Conservation (phyloP, 495 filamentous ascomycete genomes). For the Tuber magnatum region DNA sequence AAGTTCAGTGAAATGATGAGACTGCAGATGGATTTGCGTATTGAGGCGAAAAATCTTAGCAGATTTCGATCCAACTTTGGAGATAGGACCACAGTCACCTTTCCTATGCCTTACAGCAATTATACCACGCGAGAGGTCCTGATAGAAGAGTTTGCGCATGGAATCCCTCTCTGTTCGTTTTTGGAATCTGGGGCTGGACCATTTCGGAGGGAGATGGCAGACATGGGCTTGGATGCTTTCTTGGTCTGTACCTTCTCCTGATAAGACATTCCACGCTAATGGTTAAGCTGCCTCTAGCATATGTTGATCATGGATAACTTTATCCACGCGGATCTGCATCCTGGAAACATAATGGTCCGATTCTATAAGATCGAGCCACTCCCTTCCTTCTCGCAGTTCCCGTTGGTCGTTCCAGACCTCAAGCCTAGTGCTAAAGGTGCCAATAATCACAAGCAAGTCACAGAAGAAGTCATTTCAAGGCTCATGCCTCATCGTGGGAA, state of each 20-base stretch:
- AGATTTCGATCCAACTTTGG: conserved; percentile 89
- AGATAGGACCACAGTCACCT: conserved; percentile 83
- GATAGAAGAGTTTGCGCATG: conserved; percentile 92
- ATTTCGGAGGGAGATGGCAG: conserved; percentile 88
- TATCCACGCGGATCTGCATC: conserved; percentile 95
- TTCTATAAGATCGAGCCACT: conserved; percentile 82
- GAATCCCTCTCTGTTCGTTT: conserved; percentile 84
- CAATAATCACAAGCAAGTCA: conserved; percentile 62
- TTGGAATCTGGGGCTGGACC: conserved; percentile 83
- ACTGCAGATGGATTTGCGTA: conserved; percentile 87
- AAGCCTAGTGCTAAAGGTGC: conserved; percentile 44
- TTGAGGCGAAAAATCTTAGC: conserved; percentile 83
- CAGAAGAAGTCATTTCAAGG: conserved; percentile 72
- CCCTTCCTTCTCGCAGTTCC: conserved; percentile 49
- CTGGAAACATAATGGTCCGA: conserved; percentile 99
- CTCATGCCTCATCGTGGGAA: conserved; percentile 64
- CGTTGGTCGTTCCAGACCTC: conserved; percentile 42
- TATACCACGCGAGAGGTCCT: conserved; percentile 88
- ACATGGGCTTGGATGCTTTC: conserved; percentile 96
- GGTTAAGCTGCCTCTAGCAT: conserved; percentile 43
- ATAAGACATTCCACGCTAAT: conserved; percentile 11
- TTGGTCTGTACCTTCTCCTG: conserved; percentile 44
- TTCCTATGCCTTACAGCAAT: conserved; percentile 85
- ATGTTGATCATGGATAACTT: conserved; percentile 99
- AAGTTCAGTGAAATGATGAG: conserved; percentile 99